phyloP scores from a whole-genome alignment of 2,329 filamentous ascomycete genomes.

The Annulohypoxylon truncatum region DNA sequence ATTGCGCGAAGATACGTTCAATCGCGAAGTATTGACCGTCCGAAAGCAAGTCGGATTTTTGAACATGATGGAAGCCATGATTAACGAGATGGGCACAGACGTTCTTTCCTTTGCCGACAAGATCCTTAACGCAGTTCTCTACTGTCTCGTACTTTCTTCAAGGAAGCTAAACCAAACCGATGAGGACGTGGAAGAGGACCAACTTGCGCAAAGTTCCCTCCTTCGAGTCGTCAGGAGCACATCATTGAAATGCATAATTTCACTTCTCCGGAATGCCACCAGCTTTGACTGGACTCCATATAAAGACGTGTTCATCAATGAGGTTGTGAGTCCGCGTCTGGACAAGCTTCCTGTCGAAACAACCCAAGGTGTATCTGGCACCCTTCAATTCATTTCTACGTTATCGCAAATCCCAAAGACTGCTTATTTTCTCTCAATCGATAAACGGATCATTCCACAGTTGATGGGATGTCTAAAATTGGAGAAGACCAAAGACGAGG shows the following conservation, averaged over 20 bases:
- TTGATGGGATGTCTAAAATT: constrained; percentile 78
- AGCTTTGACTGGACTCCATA: constrained; percentile 79
- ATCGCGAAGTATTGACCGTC: constrained; percentile 69
- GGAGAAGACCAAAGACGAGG: constrained; percentile 83
- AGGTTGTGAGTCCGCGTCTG: constrained; percentile 81
- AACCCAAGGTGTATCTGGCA: constrained; percentile 86
- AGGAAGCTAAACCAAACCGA: constrained; percentile 63
- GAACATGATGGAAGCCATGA: constrained; percentile 89
- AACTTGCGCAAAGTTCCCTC: constrained; percentile 64
- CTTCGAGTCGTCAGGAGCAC: constrained; percentile 74
- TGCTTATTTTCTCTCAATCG: constrained; percentile 72
- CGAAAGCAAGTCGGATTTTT: constrained; percentile 91
- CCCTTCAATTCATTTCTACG: constrained; percentile 81
- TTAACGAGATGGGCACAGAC: constrained; percentile 83
- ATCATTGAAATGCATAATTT: constrained; percentile 84
- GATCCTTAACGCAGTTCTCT: constrained; percentile 81
- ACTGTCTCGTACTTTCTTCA: constrained; percentile 80
- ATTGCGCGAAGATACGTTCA: constrained; percentile 65
- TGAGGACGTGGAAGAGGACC: constrained; percentile 53
- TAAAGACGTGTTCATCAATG: constrained; percentile 74
- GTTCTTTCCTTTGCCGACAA: constrained; percentile 74
- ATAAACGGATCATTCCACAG: constrained; percentile 73
- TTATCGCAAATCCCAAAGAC: constrained; percentile 79
- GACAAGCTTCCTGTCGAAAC: constrained; percentile 85
- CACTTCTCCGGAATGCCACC: constrained; percentile 79